Conservation (phyloP, 345 rosid genomes). For the Toxicodendron radicans region DNA sequence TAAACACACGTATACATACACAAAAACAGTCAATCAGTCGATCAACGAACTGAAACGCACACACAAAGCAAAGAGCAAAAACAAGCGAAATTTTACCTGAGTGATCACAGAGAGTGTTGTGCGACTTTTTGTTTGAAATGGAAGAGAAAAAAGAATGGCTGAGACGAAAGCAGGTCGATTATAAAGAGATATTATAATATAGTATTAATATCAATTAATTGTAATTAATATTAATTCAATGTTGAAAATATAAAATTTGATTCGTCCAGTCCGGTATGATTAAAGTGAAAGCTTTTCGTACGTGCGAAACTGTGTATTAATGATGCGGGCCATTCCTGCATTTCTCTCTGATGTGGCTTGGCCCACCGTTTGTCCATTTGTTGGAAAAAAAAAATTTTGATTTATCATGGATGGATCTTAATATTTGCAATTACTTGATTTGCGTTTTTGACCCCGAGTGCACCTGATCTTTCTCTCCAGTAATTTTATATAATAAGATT, state of each 20-base stretch:
- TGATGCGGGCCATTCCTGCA: too few relatives aligned
- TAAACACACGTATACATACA: not conserved
- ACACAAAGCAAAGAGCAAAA: not conserved
- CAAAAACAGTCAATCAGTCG: not conserved
- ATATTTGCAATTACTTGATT: not conserved
- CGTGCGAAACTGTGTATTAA: too few relatives aligned
- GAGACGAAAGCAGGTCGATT: not conserved
- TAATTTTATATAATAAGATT: too few relatives aligned
- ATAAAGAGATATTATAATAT: not conserved
- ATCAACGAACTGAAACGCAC: not conserved
- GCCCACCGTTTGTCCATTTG: not conserved
- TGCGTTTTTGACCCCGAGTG: not conserved
- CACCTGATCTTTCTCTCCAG: too few relatives aligned
- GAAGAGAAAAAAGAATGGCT: not conserved
- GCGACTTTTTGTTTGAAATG: not conserved
- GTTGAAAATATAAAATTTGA: too few relatives aligned
- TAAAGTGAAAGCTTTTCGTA: too few relatives aligned
- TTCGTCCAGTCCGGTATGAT: too few relatives aligned
- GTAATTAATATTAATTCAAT: too few relatives aligned
- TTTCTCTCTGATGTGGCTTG: not conserved
- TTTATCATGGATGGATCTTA: not conserved
- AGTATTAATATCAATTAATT: too few relatives aligned
- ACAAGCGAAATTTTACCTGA: not conserved
- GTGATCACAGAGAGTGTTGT: not conserved
- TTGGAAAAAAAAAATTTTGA: not conserved